phyloP scores from a whole-genome alignment of 163 green algal genomes.

The Scenedesmus sp. region DNA sequence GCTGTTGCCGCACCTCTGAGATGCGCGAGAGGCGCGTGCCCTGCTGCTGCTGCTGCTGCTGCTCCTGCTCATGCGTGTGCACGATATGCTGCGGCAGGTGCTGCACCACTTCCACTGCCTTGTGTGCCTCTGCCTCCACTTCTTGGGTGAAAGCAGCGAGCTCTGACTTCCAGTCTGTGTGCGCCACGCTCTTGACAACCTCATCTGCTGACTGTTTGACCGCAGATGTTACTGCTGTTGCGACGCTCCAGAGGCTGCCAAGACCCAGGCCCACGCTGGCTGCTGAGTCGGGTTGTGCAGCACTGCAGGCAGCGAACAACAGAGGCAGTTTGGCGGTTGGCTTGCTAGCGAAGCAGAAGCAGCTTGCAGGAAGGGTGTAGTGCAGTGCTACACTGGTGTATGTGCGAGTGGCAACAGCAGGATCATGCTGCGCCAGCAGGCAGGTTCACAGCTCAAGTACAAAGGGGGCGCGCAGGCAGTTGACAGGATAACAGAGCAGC shows the following conservation, averaged over 20 bases:
- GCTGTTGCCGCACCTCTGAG: constrained; percentile 28
- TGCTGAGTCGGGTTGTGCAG: not conserved
- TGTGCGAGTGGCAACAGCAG: not conserved
- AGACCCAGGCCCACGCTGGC: constrained; percentile 10
- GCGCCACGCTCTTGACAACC: constrained; percentile 73
- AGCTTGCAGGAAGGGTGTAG: not conserved
- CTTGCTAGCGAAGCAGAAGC: not conserved
- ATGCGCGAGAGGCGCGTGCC: not conserved
- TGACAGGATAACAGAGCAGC: not conserved
- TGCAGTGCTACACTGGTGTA: not conserved
- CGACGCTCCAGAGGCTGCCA: constrained; percentile 79
- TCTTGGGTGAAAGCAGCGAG: constrained; percentile 75
- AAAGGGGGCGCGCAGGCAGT: not conserved
- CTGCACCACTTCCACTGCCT: constrained; percentile 63
- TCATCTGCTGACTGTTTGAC: constrained; percentile 79
- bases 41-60: not conserved
- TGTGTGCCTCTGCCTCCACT: constrained; percentile 74
- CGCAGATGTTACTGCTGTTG: constrained; percentile 68
- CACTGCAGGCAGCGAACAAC: not conserved
- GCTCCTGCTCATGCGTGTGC: not conserved
- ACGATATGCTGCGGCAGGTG: constrained; percentile 60
- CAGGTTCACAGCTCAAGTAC: not conserved
- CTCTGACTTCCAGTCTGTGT: constrained; percentile 87
- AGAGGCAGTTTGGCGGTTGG: not conserved
- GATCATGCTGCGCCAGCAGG: not conserved